Evolutionary conservation across 2,329 filamentous ascomycete genomes (phyloP).

Genomic region (Colletotrichum sp.): DNA sequence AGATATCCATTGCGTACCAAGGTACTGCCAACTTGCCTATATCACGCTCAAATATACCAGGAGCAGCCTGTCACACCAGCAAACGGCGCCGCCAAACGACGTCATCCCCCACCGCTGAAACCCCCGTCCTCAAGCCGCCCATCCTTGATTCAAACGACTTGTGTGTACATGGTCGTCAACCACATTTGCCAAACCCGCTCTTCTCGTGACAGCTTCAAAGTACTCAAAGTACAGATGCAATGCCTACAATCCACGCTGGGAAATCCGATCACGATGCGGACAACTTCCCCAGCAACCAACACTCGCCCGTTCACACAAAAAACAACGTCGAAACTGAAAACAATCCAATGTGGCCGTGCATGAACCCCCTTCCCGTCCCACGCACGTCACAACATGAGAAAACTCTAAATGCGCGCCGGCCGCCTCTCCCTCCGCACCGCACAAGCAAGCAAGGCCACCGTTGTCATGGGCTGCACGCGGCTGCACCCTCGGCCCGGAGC

Average conservation of each 20-base stretch:
- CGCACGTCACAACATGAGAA: slow-evolving; percentile 1
- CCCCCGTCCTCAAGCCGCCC: neutral
- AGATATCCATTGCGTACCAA: too few relatives aligned
- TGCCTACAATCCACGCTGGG: accelerated
- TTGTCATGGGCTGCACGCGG: neutral
- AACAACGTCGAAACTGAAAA: neutral
- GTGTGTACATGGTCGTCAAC: neutral
- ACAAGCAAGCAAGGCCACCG: neutral
- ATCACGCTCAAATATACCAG: neutral
- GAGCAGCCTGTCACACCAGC: neutral
- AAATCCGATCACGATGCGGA: accelerated
- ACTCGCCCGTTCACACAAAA: neutral
- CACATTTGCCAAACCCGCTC: neutral
- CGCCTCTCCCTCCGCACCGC: neutral
- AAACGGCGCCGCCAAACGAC: neutral
- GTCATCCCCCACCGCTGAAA: slow-evolving; percentile 7
- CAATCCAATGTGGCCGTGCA: neutral
- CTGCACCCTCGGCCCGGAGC: neutral
- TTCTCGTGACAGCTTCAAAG: neutral
- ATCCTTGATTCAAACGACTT: neutral
- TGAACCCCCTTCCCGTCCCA: neutral
- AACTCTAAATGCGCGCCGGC: neutral
- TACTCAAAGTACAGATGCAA: neutral
- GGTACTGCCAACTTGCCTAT: neutral
- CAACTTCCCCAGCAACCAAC: neutral